Conservation (phyloP, 2,329 filamentous ascomycete species). For the Sclerotinia glacialis region DNA sequence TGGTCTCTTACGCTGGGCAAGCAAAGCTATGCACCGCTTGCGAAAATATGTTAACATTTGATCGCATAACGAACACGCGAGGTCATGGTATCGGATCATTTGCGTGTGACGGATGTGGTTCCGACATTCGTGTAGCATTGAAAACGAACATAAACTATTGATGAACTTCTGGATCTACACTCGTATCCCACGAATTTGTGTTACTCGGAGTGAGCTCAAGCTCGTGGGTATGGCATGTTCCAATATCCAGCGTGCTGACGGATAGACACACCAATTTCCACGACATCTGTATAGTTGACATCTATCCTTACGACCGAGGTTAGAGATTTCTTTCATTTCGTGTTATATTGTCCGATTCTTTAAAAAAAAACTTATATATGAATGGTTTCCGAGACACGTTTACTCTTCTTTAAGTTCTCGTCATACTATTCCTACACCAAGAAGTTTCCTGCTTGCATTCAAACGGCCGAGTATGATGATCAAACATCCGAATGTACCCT, state of each 20-base stretch:
- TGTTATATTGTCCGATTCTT: neutral
- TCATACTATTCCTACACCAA: neutral
- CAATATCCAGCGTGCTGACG: slow-evolving; percentile 3
- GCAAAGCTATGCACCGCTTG: neutral
- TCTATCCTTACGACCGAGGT: slow-evolving; percentile 1
- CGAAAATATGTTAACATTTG: neutral
- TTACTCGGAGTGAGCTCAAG: slow-evolving; percentile 1
- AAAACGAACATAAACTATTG: neutral
- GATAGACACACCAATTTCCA: neutral
- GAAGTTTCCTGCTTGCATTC: neutral
- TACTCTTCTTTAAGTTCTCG: neutral
- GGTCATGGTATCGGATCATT: neutral
- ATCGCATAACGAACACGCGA: neutral
- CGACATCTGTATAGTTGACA: neutral
- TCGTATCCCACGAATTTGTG: neutral
- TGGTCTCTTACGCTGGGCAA: neutral
- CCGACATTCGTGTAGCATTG: slow-evolving; percentile 7
- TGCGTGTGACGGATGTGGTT: neutral
- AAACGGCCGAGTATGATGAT: neutral
- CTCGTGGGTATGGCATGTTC: slow-evolving; percentile 18
- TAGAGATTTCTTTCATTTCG: neutral
- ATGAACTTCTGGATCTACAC: neutral
- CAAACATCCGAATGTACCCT: neutral
- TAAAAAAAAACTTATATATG: neutral
- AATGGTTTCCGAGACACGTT: neutral